Base-by-base conservation (phyloP, 2,329 filamentous ascomycete species). In the Stachybotrys elegans region DNA sequence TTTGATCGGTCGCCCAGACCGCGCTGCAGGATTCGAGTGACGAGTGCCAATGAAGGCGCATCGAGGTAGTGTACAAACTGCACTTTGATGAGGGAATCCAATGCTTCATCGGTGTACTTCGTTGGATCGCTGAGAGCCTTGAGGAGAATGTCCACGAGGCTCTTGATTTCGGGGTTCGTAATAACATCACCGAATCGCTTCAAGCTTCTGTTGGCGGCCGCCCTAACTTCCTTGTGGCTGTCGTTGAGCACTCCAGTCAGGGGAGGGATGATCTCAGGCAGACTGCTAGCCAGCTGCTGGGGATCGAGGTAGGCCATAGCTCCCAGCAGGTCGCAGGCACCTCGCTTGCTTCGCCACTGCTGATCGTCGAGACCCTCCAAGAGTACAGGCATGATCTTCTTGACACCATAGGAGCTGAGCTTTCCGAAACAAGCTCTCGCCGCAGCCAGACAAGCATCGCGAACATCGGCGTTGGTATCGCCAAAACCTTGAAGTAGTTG, bases 171-270 rank as follows among this genome's bases (percentile, higher is more conserved):
- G 4, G 93, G 93, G 63, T 98, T 98, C 65, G 79, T 94, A 64
- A 98, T 98, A 53, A 98, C 94, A 65, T 98, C 94, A 52, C 94
- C 93, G 62, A 98, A 98, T 45, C 93, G 86, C 70, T 98, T 95
- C 69, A 98, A 75, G 69, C 90, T 95, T 67, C 92, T 84, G 67
- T 98, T 98, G 7, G 93, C 93, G 19, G 89, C 91, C 36, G 82
- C 74, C 48, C 93, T 82, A 23, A 98, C 93, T 68, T 98, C 93
- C 66, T 98, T 98, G 70, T 98, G 93, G 57, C 88, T 96, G 70
- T 98, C 93, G 55, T 95, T 98, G 46, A 98, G 72, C 4, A 97
- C 93, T 37, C 86, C 83, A 2, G 94, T 97, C 45, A 98, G 75
- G 14, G 94, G 92, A 21, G 94, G 93, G 53, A 98, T 98, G 54